Evolutionary conservation across 345 rosid genomes (phyloP).

Genomic region (Eucalyptus marginata): DNA sequence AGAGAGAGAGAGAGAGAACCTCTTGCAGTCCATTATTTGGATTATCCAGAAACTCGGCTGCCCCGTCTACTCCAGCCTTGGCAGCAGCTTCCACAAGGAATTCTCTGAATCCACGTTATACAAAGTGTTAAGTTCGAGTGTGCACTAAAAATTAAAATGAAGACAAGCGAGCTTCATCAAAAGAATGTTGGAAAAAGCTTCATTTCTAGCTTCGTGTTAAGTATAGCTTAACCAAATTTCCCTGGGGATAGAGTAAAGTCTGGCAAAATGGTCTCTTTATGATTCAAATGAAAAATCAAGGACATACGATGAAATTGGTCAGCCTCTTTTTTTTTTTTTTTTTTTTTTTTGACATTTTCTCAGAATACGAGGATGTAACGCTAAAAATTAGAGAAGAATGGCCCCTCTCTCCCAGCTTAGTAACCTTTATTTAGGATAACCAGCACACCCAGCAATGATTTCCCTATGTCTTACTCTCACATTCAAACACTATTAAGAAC

Average conservation of each 20-base stretch:
- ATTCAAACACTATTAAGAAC: not conserved
- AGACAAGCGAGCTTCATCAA: not conserved
- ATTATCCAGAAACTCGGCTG: constrained; percentile 67
- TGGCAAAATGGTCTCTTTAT: not conserved
- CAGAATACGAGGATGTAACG: not conserved
- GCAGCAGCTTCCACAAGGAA: constrained; percentile 71
- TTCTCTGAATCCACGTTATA: constrained; percentile 25
- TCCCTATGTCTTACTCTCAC: not conserved
- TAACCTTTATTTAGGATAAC: not conserved
- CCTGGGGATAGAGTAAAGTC: not conserved
- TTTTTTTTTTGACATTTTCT: not conserved
- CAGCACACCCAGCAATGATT: not conserved
- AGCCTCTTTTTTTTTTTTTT: not conserved
- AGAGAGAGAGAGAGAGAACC: constrained; percentile 27
- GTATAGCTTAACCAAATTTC: not conserved
- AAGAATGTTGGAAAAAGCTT: not conserved
- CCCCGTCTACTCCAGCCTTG: constrained; percentile 71
- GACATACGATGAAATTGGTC: not conserved
- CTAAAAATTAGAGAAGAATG: not conserved
- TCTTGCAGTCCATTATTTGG: constrained; percentile 59
- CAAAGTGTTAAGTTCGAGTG: not conserved
- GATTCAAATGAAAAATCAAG: not conserved
- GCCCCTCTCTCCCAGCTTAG: not conserved
- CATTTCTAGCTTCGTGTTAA: not conserved
- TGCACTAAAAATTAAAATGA: not conserved